A percentile compares a stretch with the other conserved stretches of the same genome.
Evolutionary conservation across 1,284 basidiomycete genomes (phyloP).

Genomic region (Anthracocystis panici-leucophaei): DNA sequence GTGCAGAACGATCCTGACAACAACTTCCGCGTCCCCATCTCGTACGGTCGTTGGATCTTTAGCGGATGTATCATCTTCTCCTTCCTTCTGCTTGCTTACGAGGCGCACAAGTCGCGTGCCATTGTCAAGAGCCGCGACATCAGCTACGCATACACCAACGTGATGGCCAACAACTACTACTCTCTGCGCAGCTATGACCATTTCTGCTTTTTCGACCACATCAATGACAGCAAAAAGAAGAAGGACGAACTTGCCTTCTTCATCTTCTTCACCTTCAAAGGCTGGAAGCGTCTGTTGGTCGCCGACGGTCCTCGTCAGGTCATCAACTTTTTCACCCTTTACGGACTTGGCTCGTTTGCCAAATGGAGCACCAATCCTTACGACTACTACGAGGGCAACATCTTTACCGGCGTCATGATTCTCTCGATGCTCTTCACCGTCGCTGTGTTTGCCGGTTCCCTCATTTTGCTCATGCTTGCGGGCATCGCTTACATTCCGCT

Average conservation of each 20-base stretch:
- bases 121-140: slow-evolving; percentile 95
- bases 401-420: slow-evolving; percentile 85
- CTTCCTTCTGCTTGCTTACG: slow-evolving; percentile 91
- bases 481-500: slow-evolving; percentile 90
- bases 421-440: slow-evolving; percentile 92
- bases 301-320: slow-evolving; percentile 98
- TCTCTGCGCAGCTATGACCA: slow-evolving; percentile 87
- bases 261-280: slow-evolving; percentile 98
- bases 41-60: slow-evolving; percentile 93
- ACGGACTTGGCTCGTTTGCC: slow-evolving; percentile 87
- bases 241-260: slow-evolving; percentile 99
- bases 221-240: slow-evolving; percentile 92
- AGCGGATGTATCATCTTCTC: slow-evolving; percentile 97
- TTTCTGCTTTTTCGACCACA: slow-evolving; percentile 97
- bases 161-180: slow-evolving; percentile 86
- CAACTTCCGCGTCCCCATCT: slow-evolving; percentile 88
- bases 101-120: slow-evolving; percentile 88
- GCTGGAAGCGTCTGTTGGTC: slow-evolving; percentile 92
- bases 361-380: slow-evolving; percentile 78
- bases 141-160: slow-evolving; percentile 76
- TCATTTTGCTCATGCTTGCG: slow-evolving; percentile 84
- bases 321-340: slow-evolving; percentile 93
- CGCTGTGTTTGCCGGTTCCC: slow-evolving; percentile 84
- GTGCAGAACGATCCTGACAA: slow-evolving; percentile 75
- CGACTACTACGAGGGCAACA: slow-evolving; percentile 72